These are phyloP conservation scores for Pseudogymnoascus sp. DNA, from an alignment of 2,329 filamentous ascomycete species.

Conservation along the genomic window DNA sequence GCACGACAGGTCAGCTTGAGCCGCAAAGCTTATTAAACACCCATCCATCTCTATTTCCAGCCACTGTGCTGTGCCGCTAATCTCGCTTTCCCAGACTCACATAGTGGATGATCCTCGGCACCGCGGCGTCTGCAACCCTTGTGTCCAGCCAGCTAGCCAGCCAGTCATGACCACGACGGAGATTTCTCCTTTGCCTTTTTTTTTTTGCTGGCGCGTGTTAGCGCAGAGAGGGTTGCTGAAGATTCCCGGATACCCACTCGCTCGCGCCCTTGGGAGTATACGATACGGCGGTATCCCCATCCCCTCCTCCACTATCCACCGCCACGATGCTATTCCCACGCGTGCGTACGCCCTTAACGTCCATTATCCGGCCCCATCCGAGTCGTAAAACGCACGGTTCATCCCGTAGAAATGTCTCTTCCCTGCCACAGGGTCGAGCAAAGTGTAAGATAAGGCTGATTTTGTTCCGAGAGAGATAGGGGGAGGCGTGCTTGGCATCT, in stretches of 20 bases:
- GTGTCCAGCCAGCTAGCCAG: background rate
- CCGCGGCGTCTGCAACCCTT: too few relatives aligned
- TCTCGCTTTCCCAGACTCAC: constrained; percentile 5
- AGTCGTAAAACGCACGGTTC: background rate
- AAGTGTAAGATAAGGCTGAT: background rate
- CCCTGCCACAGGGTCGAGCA: background rate
- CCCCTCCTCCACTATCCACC: background rate
- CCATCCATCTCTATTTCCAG: background rate
- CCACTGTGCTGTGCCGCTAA: background rate
- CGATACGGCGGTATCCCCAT: background rate
- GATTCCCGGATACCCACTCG: background rate
- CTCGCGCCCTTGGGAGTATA: background rate
- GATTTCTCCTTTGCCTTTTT: background rate
- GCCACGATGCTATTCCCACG: background rate
- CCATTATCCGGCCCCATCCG: background rate
- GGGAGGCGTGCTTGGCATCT: background rate
- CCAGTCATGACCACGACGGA: background rate
- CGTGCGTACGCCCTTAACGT: background rate
- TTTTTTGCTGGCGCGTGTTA: background rate
- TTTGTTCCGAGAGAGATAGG: background rate
- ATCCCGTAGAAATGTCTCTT: background rate
- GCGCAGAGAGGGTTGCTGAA: too few relatives aligned
- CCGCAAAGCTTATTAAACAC: background rate
- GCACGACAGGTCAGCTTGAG: background rate
- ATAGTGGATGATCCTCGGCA: background rate